These are phyloP conservation scores for Chernovozyma aurita DNA, from an alignment of 1,139 yeast species.

Conservation along the genomic window DNA sequence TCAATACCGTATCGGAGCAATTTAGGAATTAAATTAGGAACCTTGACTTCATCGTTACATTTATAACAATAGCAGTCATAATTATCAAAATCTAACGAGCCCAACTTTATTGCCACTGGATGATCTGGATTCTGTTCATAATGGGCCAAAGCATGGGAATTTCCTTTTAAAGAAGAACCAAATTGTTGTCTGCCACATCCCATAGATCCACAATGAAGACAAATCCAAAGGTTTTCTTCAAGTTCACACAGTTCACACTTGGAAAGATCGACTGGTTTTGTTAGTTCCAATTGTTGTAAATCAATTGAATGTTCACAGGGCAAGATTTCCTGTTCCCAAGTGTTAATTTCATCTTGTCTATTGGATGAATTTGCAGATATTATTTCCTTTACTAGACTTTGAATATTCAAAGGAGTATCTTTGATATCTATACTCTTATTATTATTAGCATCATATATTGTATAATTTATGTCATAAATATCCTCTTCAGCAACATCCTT, in stretches of 20 bases:
- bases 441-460: conserved; percentile 39
- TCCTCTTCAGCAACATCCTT: conserved; percentile 69
- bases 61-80: conserved; percentile 84
- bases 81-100: conserved; percentile 55
- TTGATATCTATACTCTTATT: conserved; percentile 19
- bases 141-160: conserved; percentile 84
- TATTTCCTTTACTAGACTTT: conserved; percentile 42
- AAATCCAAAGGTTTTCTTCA: conserved; percentile 79
- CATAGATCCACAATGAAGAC: conserved; percentile 81
- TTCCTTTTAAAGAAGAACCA: conserved; percentile 83
- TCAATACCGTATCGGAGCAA: conserved; percentile 68
- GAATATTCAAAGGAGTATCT: conserved; percentile 19
- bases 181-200: conserved; percentile 93
- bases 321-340: conserved; percentile 87
- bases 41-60: conserved; percentile 85
- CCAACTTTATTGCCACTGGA: conserved; percentile 83
- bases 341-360: conserved; percentile 67
- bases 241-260: conserved; percentile 61
- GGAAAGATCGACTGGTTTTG: conserved; percentile 27
- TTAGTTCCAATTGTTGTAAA: conserved; percentile 19
- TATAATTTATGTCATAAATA: conserved; percentile 46
- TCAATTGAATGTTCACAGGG: conserved; percentile 74
- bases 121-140: conserved; percentile 49
- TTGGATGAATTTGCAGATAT: conserved; percentile 62
- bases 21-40: conserved; percentile 51